Percentiles rank a stretch among this genome's conserved stretches.
phyloP scores from a whole-genome alignment of 495 filamentous ascomycete species.

The Hypoxylon cercidicola region DNA sequence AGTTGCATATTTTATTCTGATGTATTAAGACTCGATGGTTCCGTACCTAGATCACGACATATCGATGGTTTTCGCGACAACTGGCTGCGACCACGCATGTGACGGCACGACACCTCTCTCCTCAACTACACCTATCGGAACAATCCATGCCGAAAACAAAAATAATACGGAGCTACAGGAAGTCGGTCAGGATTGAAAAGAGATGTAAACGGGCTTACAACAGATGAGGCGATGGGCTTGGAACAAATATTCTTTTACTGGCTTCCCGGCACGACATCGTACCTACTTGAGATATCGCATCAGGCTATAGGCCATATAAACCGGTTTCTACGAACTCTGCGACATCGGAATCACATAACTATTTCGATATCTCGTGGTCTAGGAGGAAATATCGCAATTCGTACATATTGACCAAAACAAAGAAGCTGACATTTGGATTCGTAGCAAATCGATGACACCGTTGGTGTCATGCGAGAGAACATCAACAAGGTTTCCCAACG shows the following conservation, averaged over 20 bases:
- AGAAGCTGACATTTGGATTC: conserved; percentile 41
- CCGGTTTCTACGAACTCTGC: not conserved
- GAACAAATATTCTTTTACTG: not conserved
- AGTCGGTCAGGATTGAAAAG: not conserved
- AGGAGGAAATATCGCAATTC: conserved; percentile 7
- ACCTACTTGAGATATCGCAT: not conserved
- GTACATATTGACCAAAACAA: not conserved
- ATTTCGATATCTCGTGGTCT: conserved; percentile 15
- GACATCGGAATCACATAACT: not conserved
- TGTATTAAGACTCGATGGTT: conserved; percentile 31
- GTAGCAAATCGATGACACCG: conserved; percentile 96
- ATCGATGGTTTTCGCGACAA: conserved; percentile 26
- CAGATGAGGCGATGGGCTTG: not conserved
- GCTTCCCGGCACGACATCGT: not conserved
- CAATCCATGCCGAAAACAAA: not conserved
- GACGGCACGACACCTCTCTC: conserved; percentile 4
- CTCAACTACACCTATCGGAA: conserved; percentile 5
- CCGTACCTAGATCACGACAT: conserved; percentile 31
- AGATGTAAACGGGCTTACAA: not conserved
- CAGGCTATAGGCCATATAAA: not conserved
- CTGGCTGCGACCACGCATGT: conserved; percentile 22
- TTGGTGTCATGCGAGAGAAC: conserved; percentile 92
- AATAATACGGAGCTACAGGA: not conserved
- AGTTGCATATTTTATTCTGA: conserved; percentile 52
- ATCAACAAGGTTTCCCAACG: conserved; percentile 93